Base-by-base conservation (phyloP, 2,329 filamentous ascomycete species). In the Mycosphaerella sp. region DNA sequence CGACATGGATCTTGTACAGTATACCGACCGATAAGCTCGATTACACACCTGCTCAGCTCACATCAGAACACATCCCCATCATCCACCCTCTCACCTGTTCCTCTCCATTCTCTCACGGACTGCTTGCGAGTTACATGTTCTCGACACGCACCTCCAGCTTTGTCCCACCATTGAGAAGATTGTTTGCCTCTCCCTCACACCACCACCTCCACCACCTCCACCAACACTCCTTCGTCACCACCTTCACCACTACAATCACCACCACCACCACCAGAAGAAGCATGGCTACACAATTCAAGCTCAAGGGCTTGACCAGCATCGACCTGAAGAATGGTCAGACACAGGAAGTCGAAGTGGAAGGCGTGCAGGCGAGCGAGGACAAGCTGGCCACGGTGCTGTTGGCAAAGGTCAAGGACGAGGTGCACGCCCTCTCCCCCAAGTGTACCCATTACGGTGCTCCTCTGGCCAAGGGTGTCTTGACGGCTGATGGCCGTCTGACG, bases 361-460 rank as follows among this genome's bases (percentile, higher is more conserved):
- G 92, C 17, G 78, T 98, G 42, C 84, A 92, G 54, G 48, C 48
- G 17, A 51, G 42, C 21, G 84, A 81, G 38, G 89, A 83, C 59
- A 97, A 96, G 72, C 12, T 51, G 31, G 48, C 48, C 4, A 51
- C 48, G 7, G 85, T 98, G 2, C 77, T 98, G 4, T 79, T 98
- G 4, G 78, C 93, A 60, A 95, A 95, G 67, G 78, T 85, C 9
- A 83, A 83, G 51, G 86, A 85, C 62, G 81, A 86, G 62, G 76
- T 92, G 12, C 85, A 91, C 68, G 93, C 91, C 31, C 72, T 95
- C 36, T 90, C 87, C 36, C 76, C 89, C 39, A 93, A 86, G 62
- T 98, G 93, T 69, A 84, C 82, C 11, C 92, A 97, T 73, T 97
- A 95, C 69, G 92, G 93, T 34, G 93, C 92, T 40, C 93, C 93